Evolutionary conservation across 2,329 filamentous ascomycete genomes (phyloP).

Genomic region (Nannizzia gypsea): DNA sequence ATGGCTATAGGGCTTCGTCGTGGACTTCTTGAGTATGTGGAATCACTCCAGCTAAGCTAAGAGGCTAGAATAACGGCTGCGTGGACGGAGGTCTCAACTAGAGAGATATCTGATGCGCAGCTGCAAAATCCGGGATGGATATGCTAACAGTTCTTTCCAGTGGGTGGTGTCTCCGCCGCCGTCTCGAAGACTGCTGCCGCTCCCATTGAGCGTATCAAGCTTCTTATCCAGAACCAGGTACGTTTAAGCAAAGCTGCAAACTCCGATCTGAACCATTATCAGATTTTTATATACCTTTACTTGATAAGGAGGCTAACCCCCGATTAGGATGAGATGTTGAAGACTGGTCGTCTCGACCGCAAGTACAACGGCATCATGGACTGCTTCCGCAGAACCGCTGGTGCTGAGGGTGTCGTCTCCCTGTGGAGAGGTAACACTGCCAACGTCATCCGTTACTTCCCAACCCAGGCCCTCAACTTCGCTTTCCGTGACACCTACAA

Average conservation of each 20-base stretch:
- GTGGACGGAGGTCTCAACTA: background rate
- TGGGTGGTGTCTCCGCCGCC: slow-evolving; percentile 99
- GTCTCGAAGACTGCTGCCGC: slow-evolving; percentile 99
- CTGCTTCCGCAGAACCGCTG: slow-evolving; percentile 88
- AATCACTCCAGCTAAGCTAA: background rate
- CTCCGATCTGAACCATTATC: background rate
- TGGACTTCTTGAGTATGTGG: slow-evolving; percentile 96
- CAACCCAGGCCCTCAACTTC: slow-evolving; percentile 99
- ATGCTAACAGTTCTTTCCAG: slow-evolving; percentile 39
- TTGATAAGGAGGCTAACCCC: slow-evolving; percentile 4
- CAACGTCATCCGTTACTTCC: slow-evolving; percentile 99
- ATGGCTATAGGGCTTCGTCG: slow-evolving; percentile 65
- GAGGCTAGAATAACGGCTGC: background rate
- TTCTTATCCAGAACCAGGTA: slow-evolving; percentile 99
- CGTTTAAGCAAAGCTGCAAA: background rate
- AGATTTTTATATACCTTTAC: background rate
- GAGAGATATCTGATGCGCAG: background rate
- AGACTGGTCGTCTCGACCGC: slow-evolving; percentile 93
- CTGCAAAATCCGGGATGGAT: background rate
- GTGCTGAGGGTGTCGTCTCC: slow-evolving; percentile 83
- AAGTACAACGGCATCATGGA: slow-evolving; percentile 90
- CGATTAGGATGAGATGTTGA: slow-evolving; percentile 95
- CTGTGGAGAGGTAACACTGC: slow-evolving; percentile 99
- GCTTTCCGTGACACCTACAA: slow-evolving; percentile 99
- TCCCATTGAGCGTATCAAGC: slow-evolving; percentile 99